A percentile compares a stretch with the other conserved stretches of the same genome.
These are phyloP conservation scores for Talaromyces nanjingensis DNA, from an alignment of 495 filamentous ascomycete genomes.

Conservation along the genomic window DNA sequence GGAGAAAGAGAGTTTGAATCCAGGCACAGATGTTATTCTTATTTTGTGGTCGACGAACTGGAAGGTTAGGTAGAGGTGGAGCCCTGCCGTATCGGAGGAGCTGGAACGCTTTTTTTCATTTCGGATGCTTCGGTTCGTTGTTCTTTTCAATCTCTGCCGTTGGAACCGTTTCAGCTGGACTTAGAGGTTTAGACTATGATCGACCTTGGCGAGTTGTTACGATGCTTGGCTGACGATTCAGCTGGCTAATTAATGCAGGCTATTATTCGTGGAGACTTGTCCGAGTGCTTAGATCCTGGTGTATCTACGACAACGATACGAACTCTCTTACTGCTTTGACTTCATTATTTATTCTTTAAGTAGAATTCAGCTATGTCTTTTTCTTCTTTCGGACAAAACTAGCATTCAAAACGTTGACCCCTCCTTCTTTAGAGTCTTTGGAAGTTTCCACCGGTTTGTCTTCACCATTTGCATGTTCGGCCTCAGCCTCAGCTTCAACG, in stretches of 20 bases:
- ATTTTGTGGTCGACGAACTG: background rate
- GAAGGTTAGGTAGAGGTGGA: background rate
- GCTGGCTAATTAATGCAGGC: background rate
- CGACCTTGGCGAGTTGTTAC: background rate
- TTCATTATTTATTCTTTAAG: background rate
- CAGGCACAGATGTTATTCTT: background rate
- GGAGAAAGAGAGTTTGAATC: background rate
- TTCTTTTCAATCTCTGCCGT: background rate
- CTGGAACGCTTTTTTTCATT: background rate
- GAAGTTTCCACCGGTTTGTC: slow-evolving; percentile 4
- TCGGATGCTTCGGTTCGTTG: slow-evolving; percentile 1
- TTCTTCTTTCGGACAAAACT: slow-evolving; percentile 61
- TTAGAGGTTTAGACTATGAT: background rate
- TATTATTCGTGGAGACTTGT: background rate
- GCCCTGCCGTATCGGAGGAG: background rate
- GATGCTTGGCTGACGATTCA: background rate
- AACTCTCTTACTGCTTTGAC: background rate
- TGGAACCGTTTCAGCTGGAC: background rate
- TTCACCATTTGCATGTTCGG: slow-evolving; percentile 16
- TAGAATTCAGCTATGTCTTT: slow-evolving; percentile 28
- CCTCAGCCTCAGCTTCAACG: slow-evolving; percentile 14
- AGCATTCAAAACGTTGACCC: slow-evolving; percentile 51
- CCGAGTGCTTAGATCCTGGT: background rate
- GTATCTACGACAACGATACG: no score
- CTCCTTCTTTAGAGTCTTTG: slow-evolving; percentile 14